Percentiles rank a stretch among this genome's conserved stretches.
Conservation (phyloP, 2,329 filamentous ascomycete species). For the Trichoderma atroviride region DNA sequence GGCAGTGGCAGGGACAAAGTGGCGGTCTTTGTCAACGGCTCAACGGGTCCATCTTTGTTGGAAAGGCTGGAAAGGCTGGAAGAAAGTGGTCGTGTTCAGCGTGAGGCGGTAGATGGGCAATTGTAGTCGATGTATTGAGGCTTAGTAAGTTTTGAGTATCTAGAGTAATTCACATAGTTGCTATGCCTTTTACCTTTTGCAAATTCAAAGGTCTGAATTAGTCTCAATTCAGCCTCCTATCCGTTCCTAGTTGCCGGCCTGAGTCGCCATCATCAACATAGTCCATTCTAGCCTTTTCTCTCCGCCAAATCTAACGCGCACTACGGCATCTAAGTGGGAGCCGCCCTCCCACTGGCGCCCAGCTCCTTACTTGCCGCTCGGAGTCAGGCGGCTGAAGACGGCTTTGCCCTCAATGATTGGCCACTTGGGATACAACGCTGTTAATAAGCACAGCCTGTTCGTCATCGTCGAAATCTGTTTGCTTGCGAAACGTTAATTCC, state of each 20-base stretch:
- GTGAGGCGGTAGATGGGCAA: not conserved
- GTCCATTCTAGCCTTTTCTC: not conserved
- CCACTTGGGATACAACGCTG: not conserved
- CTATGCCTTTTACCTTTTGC: not conserved
- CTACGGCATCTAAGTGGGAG: conserved; percentile 17
- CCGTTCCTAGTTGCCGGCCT: not conserved
- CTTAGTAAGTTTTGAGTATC: not conserved
- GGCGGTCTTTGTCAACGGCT: conserved; percentile 39
- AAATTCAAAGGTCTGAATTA: not conserved
- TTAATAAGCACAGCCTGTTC: not conserved
- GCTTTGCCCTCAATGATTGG: not conserved
- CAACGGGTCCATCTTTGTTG: not conserved
- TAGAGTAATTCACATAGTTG: not conserved
- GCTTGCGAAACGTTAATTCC: not conserved
- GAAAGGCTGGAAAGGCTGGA: not conserved
- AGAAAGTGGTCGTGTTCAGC: not conserved
- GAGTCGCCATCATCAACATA: not conserved
- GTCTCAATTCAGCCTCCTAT: not conserved
- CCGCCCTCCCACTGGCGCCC: conserved; percentile 35
- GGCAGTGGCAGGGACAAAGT: conserved; percentile 40
- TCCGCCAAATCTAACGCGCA: not conserved
- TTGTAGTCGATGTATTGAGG: not conserved
- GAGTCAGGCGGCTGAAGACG: not conserved
- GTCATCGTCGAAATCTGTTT: not conserved
- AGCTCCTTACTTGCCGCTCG: conserved; percentile 28